phyloP scores from a whole-genome alignment of 805 yeast genomes.

The Candida easanensis region DNA sequence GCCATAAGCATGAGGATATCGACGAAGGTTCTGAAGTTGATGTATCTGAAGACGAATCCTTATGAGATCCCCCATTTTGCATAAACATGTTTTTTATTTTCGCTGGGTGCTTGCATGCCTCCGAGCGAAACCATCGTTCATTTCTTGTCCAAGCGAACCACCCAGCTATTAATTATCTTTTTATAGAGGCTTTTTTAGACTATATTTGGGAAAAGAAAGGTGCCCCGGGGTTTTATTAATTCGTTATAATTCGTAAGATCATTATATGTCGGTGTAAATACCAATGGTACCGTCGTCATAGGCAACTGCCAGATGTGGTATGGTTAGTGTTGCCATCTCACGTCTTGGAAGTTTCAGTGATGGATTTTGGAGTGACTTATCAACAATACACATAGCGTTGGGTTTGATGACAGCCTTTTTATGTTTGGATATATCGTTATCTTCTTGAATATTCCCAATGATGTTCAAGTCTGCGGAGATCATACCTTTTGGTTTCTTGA shows the following conservation, averaged over 20 bases:
- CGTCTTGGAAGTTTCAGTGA: conserved; percentile 18
- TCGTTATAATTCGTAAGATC: background rate
- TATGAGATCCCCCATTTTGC: background rate
- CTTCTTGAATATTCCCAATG: conserved; percentile 27
- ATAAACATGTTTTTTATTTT: background rate
- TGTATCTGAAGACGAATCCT: conserved; percentile 9
- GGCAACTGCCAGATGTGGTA: conserved; percentile 42
- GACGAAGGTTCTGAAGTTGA: conserved; percentile 3
- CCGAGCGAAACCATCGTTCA: too few species aligned
- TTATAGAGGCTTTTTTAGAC: too few species aligned
- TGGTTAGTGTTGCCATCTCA: conserved; percentile 19
- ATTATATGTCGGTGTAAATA: conserved; percentile 29
- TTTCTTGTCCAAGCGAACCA: too few species aligned
- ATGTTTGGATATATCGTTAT: conserved; percentile 26
- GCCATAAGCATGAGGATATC: background rate
- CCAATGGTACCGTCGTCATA: conserved; percentile 55
- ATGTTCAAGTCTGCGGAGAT: conserved; percentile 27
- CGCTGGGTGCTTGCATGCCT: background rate
- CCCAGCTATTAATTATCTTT: too few species aligned
- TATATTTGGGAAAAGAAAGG: too few species aligned
- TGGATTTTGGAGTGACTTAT: background rate
- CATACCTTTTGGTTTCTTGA: conserved; percentile 26
- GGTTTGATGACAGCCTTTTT: conserved; percentile 25
- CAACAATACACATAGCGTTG: conserved; percentile 26
- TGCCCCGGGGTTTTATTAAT: too few species aligned